These are phyloP conservation scores for Trichoderma sp. DNA, from an alignment of 2,329 filamentous ascomycete species.

Conservation along the genomic window DNA sequence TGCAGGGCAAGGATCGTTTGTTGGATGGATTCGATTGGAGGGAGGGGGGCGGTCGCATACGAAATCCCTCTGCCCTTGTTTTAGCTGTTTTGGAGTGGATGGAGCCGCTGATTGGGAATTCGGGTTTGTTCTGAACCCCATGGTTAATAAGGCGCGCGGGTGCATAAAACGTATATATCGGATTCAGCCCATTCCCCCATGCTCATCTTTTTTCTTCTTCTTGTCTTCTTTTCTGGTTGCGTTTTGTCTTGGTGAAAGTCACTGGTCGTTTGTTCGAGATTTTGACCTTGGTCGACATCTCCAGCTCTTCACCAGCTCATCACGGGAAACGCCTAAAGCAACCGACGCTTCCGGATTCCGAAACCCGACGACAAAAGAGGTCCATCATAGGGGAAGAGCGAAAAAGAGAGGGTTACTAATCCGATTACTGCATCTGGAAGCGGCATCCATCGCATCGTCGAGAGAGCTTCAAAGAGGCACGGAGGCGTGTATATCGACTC, in stretches of 20 bases:
- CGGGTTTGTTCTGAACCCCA: conserved; percentile 17
- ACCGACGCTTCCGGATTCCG: conserved; percentile 18
- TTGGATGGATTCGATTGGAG: not conserved
- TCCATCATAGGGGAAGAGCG: not conserved
- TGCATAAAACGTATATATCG: conserved; percentile 16
- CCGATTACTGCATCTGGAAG: not conserved
- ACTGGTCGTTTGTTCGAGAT: not conserved
- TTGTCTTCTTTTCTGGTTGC: not conserved
- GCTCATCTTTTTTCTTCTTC: not conserved
- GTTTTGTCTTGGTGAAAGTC: not conserved
- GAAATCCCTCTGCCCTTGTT: not conserved
- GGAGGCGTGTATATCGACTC: not conserved
- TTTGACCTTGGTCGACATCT: not conserved
- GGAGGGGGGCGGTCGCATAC: not conserved
- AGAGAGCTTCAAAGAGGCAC: not conserved
- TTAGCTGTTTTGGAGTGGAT: conserved; percentile 7
- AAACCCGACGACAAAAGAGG: conserved; percentile 3
- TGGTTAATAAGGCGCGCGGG: not conserved
- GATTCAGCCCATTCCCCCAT: not conserved
- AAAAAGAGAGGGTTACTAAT: not conserved
- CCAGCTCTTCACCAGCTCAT: not conserved
- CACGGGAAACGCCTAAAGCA: not conserved
- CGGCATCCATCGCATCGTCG: not conserved
- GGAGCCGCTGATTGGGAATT: conserved; percentile 11
- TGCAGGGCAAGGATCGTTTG: not conserved